phyloP scores from a whole-genome alignment of 1,139 yeast species.

The Sugiyamaella japonica region DNA sequence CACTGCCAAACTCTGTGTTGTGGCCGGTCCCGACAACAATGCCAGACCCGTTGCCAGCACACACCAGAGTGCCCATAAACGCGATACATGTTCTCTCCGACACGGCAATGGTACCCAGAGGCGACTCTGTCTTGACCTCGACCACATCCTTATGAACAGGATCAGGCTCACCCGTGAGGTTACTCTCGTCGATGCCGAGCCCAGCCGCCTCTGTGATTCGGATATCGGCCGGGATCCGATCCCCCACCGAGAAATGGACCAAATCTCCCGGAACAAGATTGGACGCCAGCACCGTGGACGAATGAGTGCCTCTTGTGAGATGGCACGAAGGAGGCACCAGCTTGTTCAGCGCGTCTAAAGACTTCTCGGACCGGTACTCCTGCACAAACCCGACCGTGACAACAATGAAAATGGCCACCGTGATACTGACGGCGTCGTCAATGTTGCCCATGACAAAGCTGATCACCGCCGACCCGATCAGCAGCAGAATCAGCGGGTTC shows the following conservation, averaged over 20 bases:
- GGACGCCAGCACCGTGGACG: constrained; percentile 78
- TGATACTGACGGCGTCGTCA: constrained; percentile 88
- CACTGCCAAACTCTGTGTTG: constrained; percentile 86
- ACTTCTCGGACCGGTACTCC: constrained; percentile 91
- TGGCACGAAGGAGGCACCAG: constrained; percentile 94
- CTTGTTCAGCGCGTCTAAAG: constrained; percentile 84
- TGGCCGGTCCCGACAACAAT: constrained; percentile 88
- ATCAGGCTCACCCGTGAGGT: constrained; percentile 88
- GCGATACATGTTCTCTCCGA: constrained; percentile 76
- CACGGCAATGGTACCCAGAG: constrained; percentile 47
- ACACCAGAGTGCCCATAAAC: constrained; percentile 92
- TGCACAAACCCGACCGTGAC: constrained; percentile 96
- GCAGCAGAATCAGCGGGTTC: constrained; percentile 81
- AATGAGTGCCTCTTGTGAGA: constrained; percentile 66
- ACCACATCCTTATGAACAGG: constrained; percentile 67
- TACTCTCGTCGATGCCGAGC: constrained; percentile 83
- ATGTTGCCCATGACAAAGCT: constrained; percentile 89
- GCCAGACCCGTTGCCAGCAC: constrained; percentile 92
- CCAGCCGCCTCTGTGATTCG: constrained; percentile 76
- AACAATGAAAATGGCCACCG: constrained; percentile 78
- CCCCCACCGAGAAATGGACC: constrained; percentile 86
- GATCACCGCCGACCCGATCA: constrained; percentile 83
- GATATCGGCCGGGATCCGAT: constrained; percentile 91
- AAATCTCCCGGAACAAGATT: constrained; percentile 92
- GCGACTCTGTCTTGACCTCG: constrained; percentile 42